Percentiles rank a stretch among this genome's conserved stretches.
These are phyloP conservation scores for Hagleromyces aurorensis DNA, from an alignment of 805 yeast genomes.

Conservation along the genomic window DNA sequence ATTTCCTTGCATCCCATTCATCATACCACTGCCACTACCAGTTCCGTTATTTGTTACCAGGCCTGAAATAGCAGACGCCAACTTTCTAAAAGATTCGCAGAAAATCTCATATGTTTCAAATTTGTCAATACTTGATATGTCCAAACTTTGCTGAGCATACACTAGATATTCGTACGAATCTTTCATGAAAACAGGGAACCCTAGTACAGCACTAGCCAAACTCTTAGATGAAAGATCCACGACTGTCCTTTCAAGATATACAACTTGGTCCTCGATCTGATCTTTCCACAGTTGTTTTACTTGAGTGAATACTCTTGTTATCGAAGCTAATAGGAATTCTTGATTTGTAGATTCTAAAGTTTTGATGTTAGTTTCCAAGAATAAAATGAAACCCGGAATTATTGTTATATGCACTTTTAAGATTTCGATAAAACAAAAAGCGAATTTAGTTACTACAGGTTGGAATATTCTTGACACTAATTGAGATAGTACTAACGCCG, in stretches of 20 bases:
- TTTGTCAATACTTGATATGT: constrained; percentile 3
- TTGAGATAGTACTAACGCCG: constrained; percentile 37
- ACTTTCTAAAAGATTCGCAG: constrained; percentile 7
- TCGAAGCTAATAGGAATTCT: constrained; percentile 49
- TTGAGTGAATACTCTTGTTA: constrained; percentile 46
- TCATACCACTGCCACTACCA: too few relatives aligned
- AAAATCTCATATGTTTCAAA: constrained; percentile 5
- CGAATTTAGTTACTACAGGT: constrained; percentile 21
- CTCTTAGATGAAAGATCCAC: constrained; percentile 30
- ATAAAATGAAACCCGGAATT: constrained; percentile 36
- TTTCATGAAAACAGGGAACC: constrained; percentile 40
- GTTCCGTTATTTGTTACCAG: constrained; percentile 4
- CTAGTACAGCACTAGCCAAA: constrained; percentile 38
- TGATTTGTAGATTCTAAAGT: constrained; percentile 45
- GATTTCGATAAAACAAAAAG: constrained; percentile 29
- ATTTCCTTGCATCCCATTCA: constrained; percentile 2
- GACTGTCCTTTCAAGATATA: constrained; percentile 33
- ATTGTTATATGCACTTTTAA: constrained; percentile 34
- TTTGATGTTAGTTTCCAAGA: constrained; percentile 34
- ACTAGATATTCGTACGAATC: constrained; percentile 27
- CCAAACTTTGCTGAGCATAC: constrained; percentile 20
- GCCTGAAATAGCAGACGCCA: constrained; percentile 6
- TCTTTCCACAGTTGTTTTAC: constrained; percentile 50
- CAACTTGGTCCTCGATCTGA: constrained; percentile 47
- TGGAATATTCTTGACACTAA: constrained; percentile 42